Conservation (phyloP, 2,329 filamentous ascomycete genomes). For the Trichoderma asperellum region DNA sequence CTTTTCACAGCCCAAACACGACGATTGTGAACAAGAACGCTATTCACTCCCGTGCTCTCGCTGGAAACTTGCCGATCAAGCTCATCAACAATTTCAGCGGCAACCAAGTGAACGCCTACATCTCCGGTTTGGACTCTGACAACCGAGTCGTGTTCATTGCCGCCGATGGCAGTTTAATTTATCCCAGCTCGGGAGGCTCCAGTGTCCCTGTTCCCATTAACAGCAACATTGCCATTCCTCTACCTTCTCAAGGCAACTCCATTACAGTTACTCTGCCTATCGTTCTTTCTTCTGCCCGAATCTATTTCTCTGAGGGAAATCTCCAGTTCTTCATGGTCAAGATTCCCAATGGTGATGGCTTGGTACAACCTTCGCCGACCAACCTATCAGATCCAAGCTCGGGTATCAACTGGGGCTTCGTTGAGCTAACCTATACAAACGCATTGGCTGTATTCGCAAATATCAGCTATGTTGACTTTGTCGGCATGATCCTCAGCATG, state of each 20-base stretch:
- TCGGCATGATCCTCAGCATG: constrained; percentile 57
- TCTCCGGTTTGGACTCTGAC: constrained; percentile 49
- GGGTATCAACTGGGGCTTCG: constrained; percentile 53
- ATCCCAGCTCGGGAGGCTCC: constrained; percentile 47
- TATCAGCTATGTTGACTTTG: constrained; percentile 57
- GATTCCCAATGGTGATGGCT: constrained; percentile 39
- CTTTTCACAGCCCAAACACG: not conserved
- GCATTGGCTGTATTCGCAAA: constrained; percentile 50
- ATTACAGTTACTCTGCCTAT: constrained; percentile 47
- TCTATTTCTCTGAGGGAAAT: constrained; percentile 51
- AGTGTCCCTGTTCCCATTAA: constrained; percentile 43
- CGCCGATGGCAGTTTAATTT: constrained; percentile 47
- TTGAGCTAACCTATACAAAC: constrained; percentile 51
- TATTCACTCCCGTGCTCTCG: constrained; percentile 17
- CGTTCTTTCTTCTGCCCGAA: constrained; percentile 47
- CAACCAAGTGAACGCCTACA: constrained; percentile 48
- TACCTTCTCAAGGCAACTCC: constrained; percentile 45
- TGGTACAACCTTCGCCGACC: constrained; percentile 55
- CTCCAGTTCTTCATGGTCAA: constrained; percentile 50
- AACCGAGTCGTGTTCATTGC: constrained; percentile 49
- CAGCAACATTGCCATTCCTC: constrained; percentile 49
- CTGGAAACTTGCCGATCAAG: constrained; percentile 36
- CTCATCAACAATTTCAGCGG: constrained; percentile 51
- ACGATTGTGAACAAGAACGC: not conserved
- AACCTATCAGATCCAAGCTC: constrained; percentile 50